Percentiles rank a stretch among this genome's conserved stretches.
These are phyloP conservation scores for Aspergillus udagawae DNA, from an alignment of 2,329 filamentous ascomycete species.

Conservation along the genomic window DNA sequence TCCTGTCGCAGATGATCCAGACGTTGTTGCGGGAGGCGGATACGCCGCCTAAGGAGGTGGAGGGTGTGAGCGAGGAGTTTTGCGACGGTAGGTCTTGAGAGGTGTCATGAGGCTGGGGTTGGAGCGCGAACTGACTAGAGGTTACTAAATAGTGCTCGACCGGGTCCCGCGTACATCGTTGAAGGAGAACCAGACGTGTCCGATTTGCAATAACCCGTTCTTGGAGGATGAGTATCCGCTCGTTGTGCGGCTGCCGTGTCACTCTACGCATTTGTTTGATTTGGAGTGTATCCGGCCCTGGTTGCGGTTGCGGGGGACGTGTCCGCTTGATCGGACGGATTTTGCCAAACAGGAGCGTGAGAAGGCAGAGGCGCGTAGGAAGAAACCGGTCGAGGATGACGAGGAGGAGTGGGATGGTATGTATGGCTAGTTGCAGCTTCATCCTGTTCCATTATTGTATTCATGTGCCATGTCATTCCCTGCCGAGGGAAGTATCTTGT, in stretches of 20 bases:
- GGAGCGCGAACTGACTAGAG: neutral
- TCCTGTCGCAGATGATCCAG: conserved; percentile 55
- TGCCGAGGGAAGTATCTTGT: neutral
- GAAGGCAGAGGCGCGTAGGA: conserved; percentile 49
- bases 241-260: conserved; percentile 59
- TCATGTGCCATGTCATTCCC: neutral
- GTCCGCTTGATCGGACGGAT: conserved; percentile 58
- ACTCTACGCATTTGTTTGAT: conserved; percentile 60
- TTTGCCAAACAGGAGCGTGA: conserved; percentile 54
- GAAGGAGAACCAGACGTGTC: conserved; percentile 52
- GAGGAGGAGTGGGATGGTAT: conserved; percentile 49
- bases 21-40: conserved; percentile 54
- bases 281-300: conserved; percentile 63
- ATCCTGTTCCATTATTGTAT: neutral
- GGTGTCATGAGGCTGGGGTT: neutral
- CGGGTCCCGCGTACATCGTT: conserved; percentile 55
- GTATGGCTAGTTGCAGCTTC: conserved; percentile 32
- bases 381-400: conserved; percentile 37
- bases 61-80: conserved; percentile 60
- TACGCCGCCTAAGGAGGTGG: conserved; percentile 55
- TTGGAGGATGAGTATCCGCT: conserved; percentile 62
- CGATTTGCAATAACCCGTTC: conserved; percentile 59
- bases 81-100: conserved; percentile 45
- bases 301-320: conserved; percentile 61
- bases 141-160: conserved; percentile 47